Evolutionary conservation across 78 protist species (phyloP), one percentile per base, ranked within the genome.

Genomic region (Speleostelium caveatum): DNA sequence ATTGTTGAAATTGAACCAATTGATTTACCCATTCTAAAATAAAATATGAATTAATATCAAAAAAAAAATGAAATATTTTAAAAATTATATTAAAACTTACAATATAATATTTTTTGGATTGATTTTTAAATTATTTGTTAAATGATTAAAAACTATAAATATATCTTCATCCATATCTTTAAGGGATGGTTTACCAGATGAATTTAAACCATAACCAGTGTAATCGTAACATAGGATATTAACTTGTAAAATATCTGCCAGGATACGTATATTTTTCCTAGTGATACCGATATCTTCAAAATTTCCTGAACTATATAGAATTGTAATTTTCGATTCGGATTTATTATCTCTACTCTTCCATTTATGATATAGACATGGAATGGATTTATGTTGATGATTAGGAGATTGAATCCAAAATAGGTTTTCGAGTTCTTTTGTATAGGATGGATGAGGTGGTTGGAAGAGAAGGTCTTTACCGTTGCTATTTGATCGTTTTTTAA

Each of bases 381-480:
- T 83, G 0, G 73, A 56, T 60, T 83, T 78, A 17, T n/a, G 19
- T 12, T 36, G 56, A 17, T 42, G 42, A 41, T 59, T 42, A 17
- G 66, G 53, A 1, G 71, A 39, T 3, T 60, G 10, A 35, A 73
- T 45, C 78, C 78, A 83, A 26, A 83, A 38, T 7, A 83, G 63
- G 5, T 62, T 63, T 0, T 83, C 91, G 7, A 83, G 67, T 10
- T 83, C 91, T 22, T 39, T 67, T 3, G 91, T 83, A 30, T 83
- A 83, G 35, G 79, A 69, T 19, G 91, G 91, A 16, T 17, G 91
- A 4, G 91, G 91, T 83, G 91, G 73, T 45, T 83, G 91, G 32
- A 83, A 83, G 21, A 83, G 41, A 7, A 39, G 36, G 24, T 83
- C 91, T n/a, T 53, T 45, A 36, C 74, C 79, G 17, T 8, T 22